Percentiles rank a stretch among this genome's conserved stretches.
Conservation (phyloP, 2,329 filamentous ascomycete species). For the Pseudopithomyces chartarum region DNA sequence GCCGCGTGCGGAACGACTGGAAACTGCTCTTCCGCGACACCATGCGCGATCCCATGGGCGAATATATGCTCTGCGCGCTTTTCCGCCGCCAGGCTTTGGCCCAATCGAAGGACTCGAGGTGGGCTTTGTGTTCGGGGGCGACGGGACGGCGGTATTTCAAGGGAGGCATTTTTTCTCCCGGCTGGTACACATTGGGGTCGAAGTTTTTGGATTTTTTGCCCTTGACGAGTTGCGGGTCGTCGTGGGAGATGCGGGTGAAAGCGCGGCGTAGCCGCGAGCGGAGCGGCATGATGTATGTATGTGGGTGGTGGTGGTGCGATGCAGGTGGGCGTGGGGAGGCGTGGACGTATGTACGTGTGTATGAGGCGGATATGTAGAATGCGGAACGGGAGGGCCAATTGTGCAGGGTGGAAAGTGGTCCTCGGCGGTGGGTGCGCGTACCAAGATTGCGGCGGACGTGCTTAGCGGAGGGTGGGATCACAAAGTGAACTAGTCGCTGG, state of each 20-base stretch:
- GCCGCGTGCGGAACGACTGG: constrained; percentile 10
- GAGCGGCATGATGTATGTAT: constrained; percentile 35
- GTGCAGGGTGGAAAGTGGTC: background rate
- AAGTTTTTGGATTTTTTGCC: constrained; percentile 33
- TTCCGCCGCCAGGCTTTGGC: constrained; percentile 53
- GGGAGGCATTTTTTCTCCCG: constrained; percentile 57
- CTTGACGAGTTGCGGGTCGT: constrained; percentile 31
- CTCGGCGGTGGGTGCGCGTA: background rate
- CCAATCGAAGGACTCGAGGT: constrained; percentile 55
- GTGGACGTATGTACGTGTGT: background rate
- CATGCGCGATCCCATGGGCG: constrained; percentile 55
- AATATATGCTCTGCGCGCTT: constrained; percentile 52
- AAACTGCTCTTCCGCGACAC: constrained; percentile 48
- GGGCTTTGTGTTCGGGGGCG: constrained; percentile 56
- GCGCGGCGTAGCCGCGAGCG: constrained; percentile 53
- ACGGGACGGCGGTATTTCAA: constrained; percentile 56
- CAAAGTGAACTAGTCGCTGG: constrained; percentile 1
- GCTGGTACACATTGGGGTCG: constrained; percentile 55
- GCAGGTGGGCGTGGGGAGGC: background rate
- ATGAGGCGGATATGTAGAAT: background rate
- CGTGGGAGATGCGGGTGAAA: constrained; percentile 44
- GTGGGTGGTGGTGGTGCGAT: background rate
- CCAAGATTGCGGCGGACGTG: constrained; percentile 8
- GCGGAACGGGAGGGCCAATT: background rate
- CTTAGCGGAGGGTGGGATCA: constrained; percentile 3